Conservation (phyloP, 176 grass and related monocot genomes). For the Metroxylon sagu region DNA sequence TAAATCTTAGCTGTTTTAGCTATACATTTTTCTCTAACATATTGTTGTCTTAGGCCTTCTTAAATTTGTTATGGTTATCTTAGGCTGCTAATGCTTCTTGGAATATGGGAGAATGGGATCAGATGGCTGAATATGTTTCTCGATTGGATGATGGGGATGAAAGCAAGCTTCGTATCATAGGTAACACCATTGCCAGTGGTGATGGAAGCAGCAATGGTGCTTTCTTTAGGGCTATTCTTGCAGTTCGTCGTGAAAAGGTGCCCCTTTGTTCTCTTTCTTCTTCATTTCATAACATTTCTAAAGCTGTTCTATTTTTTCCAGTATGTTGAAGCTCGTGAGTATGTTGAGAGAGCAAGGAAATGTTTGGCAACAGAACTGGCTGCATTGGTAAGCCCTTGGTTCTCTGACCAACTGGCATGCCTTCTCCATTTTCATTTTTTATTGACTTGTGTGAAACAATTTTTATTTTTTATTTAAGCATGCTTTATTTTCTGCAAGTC, state of each 20-base stretch:
- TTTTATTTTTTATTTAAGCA: too few relatives aligned
- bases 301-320: conserved; percentile 14
- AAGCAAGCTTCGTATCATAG: conserved; percentile 67
- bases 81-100: conserved; percentile 96
- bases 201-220: conserved; percentile 98
- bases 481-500: too few relatives aligned
- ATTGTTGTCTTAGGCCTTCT: too few relatives aligned
- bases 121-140: conserved; percentile 93
- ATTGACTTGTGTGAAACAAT: too few relatives aligned
- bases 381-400: conserved; percentile 45
- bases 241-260: conserved; percentile 74
- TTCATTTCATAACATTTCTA: background rate
- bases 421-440: too few relatives aligned
- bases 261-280: too few relatives aligned
- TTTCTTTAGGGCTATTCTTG: conserved; percentile 93
- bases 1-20: background rate
- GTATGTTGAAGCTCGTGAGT: conserved; percentile 77
- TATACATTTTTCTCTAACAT: too few relatives aligned
- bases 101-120: conserved; percentile 99
- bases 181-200: conserved; percentile 81
- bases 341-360: conserved; percentile 86
- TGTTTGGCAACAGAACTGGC: conserved; percentile 97
- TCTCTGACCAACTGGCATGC: too few relatives aligned
- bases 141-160: conserved; percentile 91
- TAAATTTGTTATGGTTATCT: conserved; percentile 3